Conservation (phyloP, 1,284 basidiomycete species). For the Trametes hirsuta region DNA sequence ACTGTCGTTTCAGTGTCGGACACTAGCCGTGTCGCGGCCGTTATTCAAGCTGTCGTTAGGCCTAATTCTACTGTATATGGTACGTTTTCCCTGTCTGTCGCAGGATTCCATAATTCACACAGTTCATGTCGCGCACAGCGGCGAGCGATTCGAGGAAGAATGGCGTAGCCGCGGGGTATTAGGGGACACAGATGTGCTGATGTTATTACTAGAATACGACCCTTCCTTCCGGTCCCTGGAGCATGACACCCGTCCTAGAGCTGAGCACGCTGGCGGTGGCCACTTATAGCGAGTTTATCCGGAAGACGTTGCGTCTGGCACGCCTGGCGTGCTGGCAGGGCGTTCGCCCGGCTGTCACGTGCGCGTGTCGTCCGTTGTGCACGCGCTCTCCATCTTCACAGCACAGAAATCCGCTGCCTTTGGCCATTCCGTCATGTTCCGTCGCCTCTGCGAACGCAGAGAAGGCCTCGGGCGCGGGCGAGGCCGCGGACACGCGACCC, state of each 20-base stretch:
- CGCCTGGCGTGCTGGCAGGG: neutral
- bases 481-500: slow-evolving; percentile 9
- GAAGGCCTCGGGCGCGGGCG: neutral
- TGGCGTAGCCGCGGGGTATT: slow-evolving; percentile 82
- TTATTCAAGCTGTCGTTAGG: slow-evolving; percentile 74
- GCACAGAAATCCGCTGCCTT: neutral
- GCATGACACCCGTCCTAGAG: neutral
- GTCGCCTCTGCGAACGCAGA: neutral
- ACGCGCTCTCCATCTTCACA: neutral
- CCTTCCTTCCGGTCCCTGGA: neutral
- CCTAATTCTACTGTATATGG: slow-evolving; percentile 59
- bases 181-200: slow-evolving; percentile 21
- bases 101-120: slow-evolving; percentile 8
- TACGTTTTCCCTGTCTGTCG: slow-evolving; percentile 35
- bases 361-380: neutral
- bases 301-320: neutral
- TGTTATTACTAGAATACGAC: slow-evolving; percentile 1
- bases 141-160: slow-evolving; percentile 86
- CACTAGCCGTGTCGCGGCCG: slow-evolving; percentile 64
- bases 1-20: slow-evolving; percentile 39
- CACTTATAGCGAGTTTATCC: slow-evolving; percentile 2
- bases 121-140: slow-evolving; percentile 44
- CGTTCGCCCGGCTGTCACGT: neutral
- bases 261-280: neutral
- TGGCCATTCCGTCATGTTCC: neutral